Conservation (phyloP, 495 filamentous ascomycete genomes). For the Aspergillus olivimuriae region DNA sequence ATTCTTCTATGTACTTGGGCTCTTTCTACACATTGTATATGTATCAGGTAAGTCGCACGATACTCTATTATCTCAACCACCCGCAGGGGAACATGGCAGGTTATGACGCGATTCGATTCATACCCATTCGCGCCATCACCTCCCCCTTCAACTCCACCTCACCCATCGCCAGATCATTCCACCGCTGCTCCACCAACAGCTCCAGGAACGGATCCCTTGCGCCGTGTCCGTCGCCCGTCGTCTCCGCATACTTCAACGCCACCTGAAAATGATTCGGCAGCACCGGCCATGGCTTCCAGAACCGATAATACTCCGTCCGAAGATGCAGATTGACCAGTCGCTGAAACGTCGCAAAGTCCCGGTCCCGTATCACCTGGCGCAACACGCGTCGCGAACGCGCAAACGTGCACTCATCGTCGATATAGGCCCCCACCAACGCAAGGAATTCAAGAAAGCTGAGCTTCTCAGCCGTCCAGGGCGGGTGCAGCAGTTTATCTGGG, state of each 20-base stretch:
- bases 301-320: slow-evolving; percentile 24
- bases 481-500: slow-evolving; percentile 34
- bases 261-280: slow-evolving; percentile 18
- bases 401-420: slow-evolving; percentile 25
- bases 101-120: neutral
- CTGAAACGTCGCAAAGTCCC: slow-evolving; percentile 27
- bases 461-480: slow-evolving; percentile 38
- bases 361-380: slow-evolving; percentile 29
- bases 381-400: slow-evolving; percentile 17
- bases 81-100: no score
- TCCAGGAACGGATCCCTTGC: slow-evolving; percentile 34
- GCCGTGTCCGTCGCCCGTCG: slow-evolving; percentile 7
- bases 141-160: slow-evolving; percentile 20
- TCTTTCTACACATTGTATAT: no score
- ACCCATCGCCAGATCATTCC: slow-evolving; percentile 22
- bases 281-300: slow-evolving; percentile 28
- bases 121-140: slow-evolving; percentile 10
- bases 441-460: slow-evolving; percentile 35
- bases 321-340: slow-evolving; percentile 25
- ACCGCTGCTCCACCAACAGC: slow-evolving; percentile 26
- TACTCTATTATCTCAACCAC: no score
- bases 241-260: slow-evolving; percentile 21
- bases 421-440: slow-evolving; percentile 27
- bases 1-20: no score
- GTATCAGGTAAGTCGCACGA: no score